A percentile compares a stretch with the other conserved stretches of the same genome.
phyloP scores from a whole-genome alignment of 2,329 filamentous ascomycete genomes.

The Onygenales sp. region DNA sequence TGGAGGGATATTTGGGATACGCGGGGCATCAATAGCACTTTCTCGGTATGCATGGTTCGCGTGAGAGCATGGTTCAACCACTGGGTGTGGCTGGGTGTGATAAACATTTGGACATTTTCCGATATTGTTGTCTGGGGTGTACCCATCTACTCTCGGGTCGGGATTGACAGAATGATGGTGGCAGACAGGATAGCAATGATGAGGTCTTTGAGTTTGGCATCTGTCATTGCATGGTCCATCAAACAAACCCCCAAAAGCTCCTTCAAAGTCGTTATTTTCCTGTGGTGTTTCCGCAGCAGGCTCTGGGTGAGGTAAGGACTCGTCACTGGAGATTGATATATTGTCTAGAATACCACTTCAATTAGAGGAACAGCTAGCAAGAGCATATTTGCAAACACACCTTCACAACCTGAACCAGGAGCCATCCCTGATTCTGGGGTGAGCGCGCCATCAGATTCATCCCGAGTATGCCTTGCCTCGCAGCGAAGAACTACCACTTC shows the following conservation, averaged over 20 bases:
- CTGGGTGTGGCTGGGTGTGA: not conserved
- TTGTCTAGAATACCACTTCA: not conserved
- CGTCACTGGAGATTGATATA: not conserved
- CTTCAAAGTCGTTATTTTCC: not conserved
- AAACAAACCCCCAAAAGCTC: not conserved
- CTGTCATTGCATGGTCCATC: not conserved
- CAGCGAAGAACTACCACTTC: conserved; percentile 22
- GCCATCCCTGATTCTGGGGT: conserved; percentile 14
- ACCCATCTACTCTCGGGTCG: not conserved
- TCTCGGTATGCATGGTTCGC: not conserved
- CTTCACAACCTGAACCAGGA: conserved; percentile 13
- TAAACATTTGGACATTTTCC: not conserved
- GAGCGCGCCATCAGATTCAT: conserved; percentile 11
- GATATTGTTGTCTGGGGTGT: not conserved
- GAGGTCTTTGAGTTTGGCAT: not conserved
- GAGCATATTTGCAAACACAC: conserved; percentile 3
- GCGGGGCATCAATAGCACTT: not conserved
- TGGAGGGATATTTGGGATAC: not conserved
- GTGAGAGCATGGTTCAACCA: not conserved
- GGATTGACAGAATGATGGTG: not conserved
- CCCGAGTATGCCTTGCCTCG: conserved; percentile 8
- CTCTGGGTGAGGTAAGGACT: not conserved
- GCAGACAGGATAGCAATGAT: not conserved
- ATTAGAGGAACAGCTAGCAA: not conserved
- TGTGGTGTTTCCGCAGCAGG: not conserved